phyloP scores from a whole-genome alignment of 805 yeast species.

The Metschnikowia amazonensis region DNA sequence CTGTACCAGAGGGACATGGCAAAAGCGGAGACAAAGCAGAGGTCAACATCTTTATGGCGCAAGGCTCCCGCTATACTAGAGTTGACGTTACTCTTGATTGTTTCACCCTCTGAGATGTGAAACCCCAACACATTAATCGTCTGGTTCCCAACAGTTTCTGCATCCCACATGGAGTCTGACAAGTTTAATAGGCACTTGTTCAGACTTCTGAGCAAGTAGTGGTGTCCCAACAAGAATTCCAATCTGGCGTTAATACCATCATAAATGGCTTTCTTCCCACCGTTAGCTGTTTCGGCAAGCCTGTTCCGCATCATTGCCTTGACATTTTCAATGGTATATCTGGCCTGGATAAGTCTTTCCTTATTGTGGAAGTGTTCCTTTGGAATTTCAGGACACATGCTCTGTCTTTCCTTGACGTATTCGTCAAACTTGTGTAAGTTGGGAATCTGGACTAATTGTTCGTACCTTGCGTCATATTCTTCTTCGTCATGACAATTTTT shows the following conservation, averaged over 20 bases:
- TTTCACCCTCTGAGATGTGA: constrained; percentile 3
- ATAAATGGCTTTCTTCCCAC: not conserved
- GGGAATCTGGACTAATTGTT: not conserved
- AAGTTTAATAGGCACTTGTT: not conserved
- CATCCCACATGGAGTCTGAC: constrained; percentile 2
- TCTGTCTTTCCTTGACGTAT: not conserved
- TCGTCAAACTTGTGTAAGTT: not conserved
- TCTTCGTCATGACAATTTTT: not conserved
- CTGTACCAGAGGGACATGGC: constrained; percentile 10
- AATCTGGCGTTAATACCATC: constrained; percentile 6
- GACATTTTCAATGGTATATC: not conserved
- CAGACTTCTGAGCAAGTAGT: constrained; percentile 2
- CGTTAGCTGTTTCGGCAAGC: not conserved
- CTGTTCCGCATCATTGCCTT: not conserved
- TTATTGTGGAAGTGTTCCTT: not conserved
- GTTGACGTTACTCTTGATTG: not conserved
- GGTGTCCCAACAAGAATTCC: constrained; percentile 8
- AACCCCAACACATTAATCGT: not conserved
- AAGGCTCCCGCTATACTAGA: not conserved
- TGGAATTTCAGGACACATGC: not conserved
- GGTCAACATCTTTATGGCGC: constrained; percentile 8
- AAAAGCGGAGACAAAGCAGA: constrained; percentile 6
- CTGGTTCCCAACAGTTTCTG: not conserved
- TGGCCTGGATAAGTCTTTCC: not conserved
- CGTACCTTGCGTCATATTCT: not conserved